Conservation (phyloP, 202 grass and related monocot species). For the Eragrostis tef region DNA sequence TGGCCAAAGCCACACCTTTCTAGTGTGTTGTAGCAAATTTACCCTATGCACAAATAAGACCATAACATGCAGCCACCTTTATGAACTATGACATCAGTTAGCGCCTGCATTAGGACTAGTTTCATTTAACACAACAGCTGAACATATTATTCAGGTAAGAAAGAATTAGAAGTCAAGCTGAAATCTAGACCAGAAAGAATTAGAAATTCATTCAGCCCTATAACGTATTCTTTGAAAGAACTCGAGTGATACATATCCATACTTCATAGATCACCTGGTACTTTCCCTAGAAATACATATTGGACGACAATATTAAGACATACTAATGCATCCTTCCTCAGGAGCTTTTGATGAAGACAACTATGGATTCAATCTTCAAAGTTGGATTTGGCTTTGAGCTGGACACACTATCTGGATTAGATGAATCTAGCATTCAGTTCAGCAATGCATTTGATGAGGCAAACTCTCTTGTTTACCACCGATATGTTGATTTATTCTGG, state of each 20-base stretch:
- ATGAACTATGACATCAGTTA: neutral
- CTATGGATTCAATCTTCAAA: constrained; percentile 73
- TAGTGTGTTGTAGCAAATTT: too few species aligned
- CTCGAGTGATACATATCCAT: neutral
- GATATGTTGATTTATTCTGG: constrained; percentile 77
- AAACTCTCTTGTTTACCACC: constrained; percentile 54
- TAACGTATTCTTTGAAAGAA: neutral
- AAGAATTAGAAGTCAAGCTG: neutral
- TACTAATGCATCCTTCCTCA: constrained; percentile 19
- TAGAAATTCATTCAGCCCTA: neutral
- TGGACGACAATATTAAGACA: neutral
- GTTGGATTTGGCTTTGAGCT: constrained; percentile 64
- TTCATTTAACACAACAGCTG: neutral
- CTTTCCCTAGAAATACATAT: neutral
- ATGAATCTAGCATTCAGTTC: constrained; percentile 52
- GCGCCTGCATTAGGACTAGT: neutral
- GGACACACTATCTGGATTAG: constrained; percentile 53
- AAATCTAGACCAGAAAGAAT: neutral
- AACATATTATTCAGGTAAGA: neutral
- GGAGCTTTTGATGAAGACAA: constrained; percentile 63
- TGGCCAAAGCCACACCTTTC: too few species aligned
- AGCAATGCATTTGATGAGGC: constrained; percentile 69
- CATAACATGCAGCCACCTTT: neutral
- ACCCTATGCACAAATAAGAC: neutral
- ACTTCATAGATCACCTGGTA: constrained; percentile 3